Evolutionary conservation across 2,329 filamentous ascomycete genomes (phyloP).

Genomic region (Calonectria fujianensis): DNA sequence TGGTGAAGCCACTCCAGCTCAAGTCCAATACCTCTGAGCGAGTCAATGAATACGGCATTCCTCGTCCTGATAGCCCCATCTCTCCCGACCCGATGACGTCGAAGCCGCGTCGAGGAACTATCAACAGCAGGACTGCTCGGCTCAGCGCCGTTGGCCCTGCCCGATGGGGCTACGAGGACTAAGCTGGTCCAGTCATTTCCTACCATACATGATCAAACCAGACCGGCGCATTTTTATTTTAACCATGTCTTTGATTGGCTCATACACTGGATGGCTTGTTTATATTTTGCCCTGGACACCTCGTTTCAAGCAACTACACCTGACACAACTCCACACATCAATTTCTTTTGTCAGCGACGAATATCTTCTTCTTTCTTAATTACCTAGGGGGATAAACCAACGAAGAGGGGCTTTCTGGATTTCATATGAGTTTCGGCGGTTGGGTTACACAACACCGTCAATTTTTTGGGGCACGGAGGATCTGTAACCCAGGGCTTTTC

Average conservation of each 20-base stretch:
- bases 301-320: conserved; percentile 49
- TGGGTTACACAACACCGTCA: conserved; percentile 22
- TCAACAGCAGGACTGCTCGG: conserved; percentile 64
- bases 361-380: conserved; percentile 38
- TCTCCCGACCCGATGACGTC: conserved; percentile 59
- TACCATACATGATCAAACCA: conserved; percentile 8
- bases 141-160: conserved; percentile 58
- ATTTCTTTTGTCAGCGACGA: conserved; percentile 54
- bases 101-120: conserved; percentile 50
- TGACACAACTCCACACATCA: conserved; percentile 40
- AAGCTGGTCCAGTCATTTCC: conserved; percentile 25
- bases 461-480: conserved; percentile 11
- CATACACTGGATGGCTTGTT: conserved; percentile 38
- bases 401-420: conserved; percentile 39
- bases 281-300: conserved; percentile 45
- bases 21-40: conserved; percentile 32
- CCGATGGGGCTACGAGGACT: conserved; percentile 52
- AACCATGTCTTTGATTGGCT: conserved; percentile 34
- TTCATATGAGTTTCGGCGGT: conserved; percentile 41
- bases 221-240: conserved; percentile 30
- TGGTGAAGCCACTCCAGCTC: conserved; percentile 37
- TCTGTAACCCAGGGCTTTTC: conserved; percentile 26
- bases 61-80: conserved; percentile 65
- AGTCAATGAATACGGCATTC: conserved; percentile 54
- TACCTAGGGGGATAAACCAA: conserved; percentile 40